phyloP scores from a whole-genome alignment of 2,329 filamentous ascomycete species.

The Colletotrichum godetiae region DNA sequence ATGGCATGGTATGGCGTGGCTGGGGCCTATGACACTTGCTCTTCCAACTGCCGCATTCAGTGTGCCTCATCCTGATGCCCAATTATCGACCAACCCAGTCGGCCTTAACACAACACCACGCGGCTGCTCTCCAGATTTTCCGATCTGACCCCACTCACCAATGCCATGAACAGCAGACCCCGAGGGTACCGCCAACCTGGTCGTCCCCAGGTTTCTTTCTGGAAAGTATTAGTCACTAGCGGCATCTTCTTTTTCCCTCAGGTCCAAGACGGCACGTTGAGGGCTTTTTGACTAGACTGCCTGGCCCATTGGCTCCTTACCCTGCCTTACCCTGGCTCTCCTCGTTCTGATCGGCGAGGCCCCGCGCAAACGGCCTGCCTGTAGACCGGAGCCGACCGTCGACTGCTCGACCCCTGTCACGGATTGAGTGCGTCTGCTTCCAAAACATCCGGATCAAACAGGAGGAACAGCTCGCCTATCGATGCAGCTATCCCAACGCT shows the following conservation, averaged over 20 bases:
- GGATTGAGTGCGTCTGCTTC: not conserved
- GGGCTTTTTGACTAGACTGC: not conserved
- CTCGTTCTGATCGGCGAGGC: conserved; percentile 7
- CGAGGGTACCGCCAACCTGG: conserved; percentile 30
- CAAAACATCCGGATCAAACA: not conserved
- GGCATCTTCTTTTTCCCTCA: not conserved
- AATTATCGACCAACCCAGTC: not conserved
- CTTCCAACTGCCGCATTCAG: not conserved
- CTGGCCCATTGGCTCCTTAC: not conserved
- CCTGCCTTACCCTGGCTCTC: not conserved
- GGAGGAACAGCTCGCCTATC: not conserved
- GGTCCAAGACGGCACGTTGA: not conserved
- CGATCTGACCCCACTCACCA: conserved; percentile 15
- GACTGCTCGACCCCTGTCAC: not conserved
- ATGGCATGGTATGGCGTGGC: conserved; percentile 19
- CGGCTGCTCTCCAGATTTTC: conserved; percentile 30
- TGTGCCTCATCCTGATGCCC: conserved; percentile 5
- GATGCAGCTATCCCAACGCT: conserved; percentile 11
- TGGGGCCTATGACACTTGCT: conserved; percentile 2
- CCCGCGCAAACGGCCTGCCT: not conserved
- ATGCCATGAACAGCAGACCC: conserved; percentile 22
- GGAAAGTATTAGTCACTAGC: conserved; percentile 7
- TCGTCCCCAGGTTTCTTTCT: conserved; percentile 21
- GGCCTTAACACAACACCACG: conserved; percentile 22
- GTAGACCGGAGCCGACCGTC: conserved; percentile 6